Evolutionary conservation across 2,329 filamentous ascomycete species (phyloP).

Genomic region (Coleophoma crateriformis): DNA sequence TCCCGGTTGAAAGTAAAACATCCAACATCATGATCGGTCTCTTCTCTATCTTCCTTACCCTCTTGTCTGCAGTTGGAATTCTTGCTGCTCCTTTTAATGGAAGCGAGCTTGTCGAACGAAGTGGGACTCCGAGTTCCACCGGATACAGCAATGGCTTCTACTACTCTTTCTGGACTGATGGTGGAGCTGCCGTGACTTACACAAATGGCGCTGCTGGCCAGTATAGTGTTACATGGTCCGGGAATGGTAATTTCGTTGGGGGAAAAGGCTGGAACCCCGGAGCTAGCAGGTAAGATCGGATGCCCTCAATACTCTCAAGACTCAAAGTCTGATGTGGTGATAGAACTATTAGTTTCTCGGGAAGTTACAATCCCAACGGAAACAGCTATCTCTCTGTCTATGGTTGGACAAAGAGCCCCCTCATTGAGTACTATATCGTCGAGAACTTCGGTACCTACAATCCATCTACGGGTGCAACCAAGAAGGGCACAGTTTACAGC

Average conservation of each 20-base stretch:
- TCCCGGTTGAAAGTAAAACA: not conserved
- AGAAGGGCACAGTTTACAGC: constrained; percentile 41
- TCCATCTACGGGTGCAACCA: constrained; percentile 25
- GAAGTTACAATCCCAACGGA: constrained; percentile 32
- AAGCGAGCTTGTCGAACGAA: constrained; percentile 2
- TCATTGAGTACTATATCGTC: constrained; percentile 15
- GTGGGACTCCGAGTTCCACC: constrained; percentile 36
- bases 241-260: constrained; percentile 39
- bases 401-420: constrained; percentile 39
- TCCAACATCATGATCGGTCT: constrained; percentile 12
- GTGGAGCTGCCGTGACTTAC: constrained; percentile 42
- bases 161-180: constrained; percentile 56
- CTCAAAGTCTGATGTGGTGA: not conserved
- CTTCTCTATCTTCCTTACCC: constrained; percentile 9
- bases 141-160: constrained; percentile 53
- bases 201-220: constrained; percentile 45
- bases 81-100: constrained; percentile 7
- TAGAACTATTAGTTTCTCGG: constrained; percentile 36
- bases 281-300: constrained; percentile 12
- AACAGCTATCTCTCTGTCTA: constrained; percentile 50
- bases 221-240: constrained; percentile 44
- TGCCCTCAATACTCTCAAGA: not conserved
- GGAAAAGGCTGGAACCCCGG: constrained; percentile 45
- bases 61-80: constrained; percentile 4
- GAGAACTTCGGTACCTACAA: constrained; percentile 30